phyloP scores from a whole-genome alignment of 2,329 filamentous ascomycete species.

The Fusarium sp. region DNA sequence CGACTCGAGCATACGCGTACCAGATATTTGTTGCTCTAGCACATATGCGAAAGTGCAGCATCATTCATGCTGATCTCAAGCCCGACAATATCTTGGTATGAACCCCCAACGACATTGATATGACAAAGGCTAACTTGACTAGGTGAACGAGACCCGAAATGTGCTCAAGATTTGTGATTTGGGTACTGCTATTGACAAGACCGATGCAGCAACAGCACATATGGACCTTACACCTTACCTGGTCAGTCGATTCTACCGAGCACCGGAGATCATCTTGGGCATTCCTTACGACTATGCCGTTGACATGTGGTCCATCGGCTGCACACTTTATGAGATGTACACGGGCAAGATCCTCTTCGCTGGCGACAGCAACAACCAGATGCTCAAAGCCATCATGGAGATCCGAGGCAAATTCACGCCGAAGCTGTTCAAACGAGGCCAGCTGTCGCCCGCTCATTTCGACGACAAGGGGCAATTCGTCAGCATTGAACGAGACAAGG shows the following conservation, averaged over 20 bases:
- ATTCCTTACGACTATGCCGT: conserved; percentile 95
- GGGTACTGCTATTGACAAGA: conserved; percentile 92
- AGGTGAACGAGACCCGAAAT: conserved; percentile 85
- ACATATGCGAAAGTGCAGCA: conserved; percentile 90
- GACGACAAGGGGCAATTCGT: conserved; percentile 87
- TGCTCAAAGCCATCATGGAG: conserved; percentile 97
- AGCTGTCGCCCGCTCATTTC: conserved; percentile 83
- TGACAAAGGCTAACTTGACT: conserved; percentile 26
- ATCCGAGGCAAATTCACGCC: conserved; percentile 91
- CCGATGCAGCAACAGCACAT: conserved; percentile 77
- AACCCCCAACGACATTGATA: background rate
- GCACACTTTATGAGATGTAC: conserved; percentile 96
- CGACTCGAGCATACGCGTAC: conserved; percentile 89
- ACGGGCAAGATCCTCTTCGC: conserved; percentile 98
- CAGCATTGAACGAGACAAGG: conserved; percentile 87
- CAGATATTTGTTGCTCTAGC: conserved; percentile 93
- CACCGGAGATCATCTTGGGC: conserved; percentile 97
- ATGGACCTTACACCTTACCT: conserved; percentile 95
- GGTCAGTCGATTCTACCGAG: conserved; percentile 96
- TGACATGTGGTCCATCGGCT: conserved; percentile 98
- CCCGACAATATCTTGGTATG: conserved; percentile 93
- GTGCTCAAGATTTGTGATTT: conserved; percentile 95
- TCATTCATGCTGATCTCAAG: conserved; percentile 96
- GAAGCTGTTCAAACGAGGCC: conserved; percentile 87
- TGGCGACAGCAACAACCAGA: conserved; percentile 96